Evolutionary conservation across 352 stramenopile genomes (phyloP).

Genomic region (Phytophthora hibernalis): DNA sequence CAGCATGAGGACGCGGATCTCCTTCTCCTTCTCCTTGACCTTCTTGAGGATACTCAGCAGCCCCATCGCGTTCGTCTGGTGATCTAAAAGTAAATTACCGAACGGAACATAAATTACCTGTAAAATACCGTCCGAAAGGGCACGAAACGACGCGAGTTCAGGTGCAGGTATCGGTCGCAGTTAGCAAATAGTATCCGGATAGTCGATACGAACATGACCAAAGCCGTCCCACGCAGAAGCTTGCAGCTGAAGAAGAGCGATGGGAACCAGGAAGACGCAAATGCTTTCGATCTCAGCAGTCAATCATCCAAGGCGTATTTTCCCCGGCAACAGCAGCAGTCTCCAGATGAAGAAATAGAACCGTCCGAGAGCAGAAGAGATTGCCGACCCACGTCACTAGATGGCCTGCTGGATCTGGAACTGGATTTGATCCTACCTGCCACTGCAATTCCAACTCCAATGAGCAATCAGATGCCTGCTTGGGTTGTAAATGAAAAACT

Average conservation of each 20-base stretch:
- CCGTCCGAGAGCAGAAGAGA: background rate
- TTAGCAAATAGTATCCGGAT: background rate
- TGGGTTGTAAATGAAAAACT: slow-evolving; percentile 23
- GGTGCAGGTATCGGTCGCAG: background rate
- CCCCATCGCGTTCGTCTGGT: slow-evolving; percentile 67
- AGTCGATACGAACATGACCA: slow-evolving; percentile 26
- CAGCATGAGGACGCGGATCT: slow-evolving; percentile 98
- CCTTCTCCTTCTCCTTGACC: slow-evolving; percentile 99
- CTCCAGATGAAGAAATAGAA: slow-evolving; percentile 7
- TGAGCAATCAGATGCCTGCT: slow-evolving; percentile 39
- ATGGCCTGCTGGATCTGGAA: slow-evolving; percentile 58
- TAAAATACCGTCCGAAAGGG: slow-evolving; percentile 18
- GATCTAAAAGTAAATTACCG: background rate
- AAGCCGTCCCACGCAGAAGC: slow-evolving; percentile 17
- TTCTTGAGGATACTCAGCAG: slow-evolving; percentile 96
- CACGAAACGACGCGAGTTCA: slow-evolving; percentile 24
- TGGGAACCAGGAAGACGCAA: slow-evolving; percentile 45
- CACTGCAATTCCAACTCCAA: slow-evolving; percentile 12
- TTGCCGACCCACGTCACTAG: slow-evolving; percentile 38
- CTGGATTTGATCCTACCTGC: slow-evolving; percentile 44
- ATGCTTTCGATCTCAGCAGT: background rate
- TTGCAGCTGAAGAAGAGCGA: slow-evolving; percentile 11
- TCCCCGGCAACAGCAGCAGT: slow-evolving; percentile 28
- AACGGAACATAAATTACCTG: background rate
- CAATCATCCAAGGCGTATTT: slow-evolving; percentile 18